These are phyloP conservation scores for Coniochaeta sp. DNA, from an alignment of 2,329 filamentous ascomycete genomes.

Conservation along the genomic window DNA sequence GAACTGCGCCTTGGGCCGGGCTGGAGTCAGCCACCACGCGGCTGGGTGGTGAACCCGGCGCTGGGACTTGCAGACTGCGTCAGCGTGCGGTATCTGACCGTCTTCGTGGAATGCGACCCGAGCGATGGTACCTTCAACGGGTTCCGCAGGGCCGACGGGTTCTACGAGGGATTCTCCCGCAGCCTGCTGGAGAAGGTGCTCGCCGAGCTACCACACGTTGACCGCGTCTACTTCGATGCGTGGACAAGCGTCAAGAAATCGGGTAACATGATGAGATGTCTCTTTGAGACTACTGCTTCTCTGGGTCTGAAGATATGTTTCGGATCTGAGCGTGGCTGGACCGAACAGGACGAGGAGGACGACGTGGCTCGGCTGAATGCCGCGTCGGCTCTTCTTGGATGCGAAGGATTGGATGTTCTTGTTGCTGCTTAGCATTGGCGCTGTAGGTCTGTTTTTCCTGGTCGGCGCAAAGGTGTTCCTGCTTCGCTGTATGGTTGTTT, in stretches of 20 bases:
- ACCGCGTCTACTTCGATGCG: conserved; percentile 62
- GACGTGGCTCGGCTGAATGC: conserved; percentile 7
- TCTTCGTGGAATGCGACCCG: conserved; percentile 69
- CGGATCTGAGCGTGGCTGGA: conserved; percentile 64
- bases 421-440: conserved; percentile 4
- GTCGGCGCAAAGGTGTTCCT: background rate
- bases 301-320: conserved; percentile 51
- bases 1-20: conserved; percentile 68
- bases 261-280: conserved; percentile 55
- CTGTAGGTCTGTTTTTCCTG: background rate
- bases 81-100: conserved; percentile 50
- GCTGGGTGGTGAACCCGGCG: conserved; percentile 61
- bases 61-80: conserved; percentile 58
- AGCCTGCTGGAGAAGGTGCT: conserved; percentile 51
- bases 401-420: conserved; percentile 3
- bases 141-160: conserved; percentile 58
- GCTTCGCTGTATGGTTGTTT: background rate
- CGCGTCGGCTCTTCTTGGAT: background rate
- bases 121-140: conserved; percentile 61
- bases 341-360: conserved; percentile 38
- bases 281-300: conserved; percentile 45
- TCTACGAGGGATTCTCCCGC: conserved; percentile 62
- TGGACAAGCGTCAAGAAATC: conserved; percentile 58
- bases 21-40: conserved; percentile 61
- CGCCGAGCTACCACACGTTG: conserved; percentile 46